Evolutionary conservation across 768 basidiomycete species (phyloP), one percentile per base, ranked within the genome.

Genomic region (Plicaturopsis crispa): DNA sequence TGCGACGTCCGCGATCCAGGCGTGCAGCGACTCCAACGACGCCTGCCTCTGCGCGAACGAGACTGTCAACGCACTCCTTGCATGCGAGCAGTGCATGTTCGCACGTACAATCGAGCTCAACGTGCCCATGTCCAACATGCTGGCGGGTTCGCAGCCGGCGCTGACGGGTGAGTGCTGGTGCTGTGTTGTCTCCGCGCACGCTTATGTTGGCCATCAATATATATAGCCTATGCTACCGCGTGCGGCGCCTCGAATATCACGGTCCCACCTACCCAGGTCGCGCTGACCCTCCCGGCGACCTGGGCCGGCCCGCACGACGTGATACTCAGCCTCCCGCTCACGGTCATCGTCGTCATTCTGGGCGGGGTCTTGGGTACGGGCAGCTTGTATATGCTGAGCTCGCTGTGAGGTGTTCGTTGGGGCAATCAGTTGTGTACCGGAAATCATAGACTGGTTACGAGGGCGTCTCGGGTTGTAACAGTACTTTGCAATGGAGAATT

Each of bases 21-120:
- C 49, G 17, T 84, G 83, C 56, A 53, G 54, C 13, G 52, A 63
- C 39, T 60, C 43, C 7, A 45, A 74, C 44, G 56, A 70, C 23
- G 42, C 45, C 14, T 86, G 84, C 53, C 64, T 83, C 18, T 87
- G 84, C 63, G 48, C 42, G 13, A 42, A 57, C 11, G 50, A 42
- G 6, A 70, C 70, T 3, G 64, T 75, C 22, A 40, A 53, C 1
- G 46, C 59, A 1, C 56, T 87, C 39, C 57, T 65, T 2, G 35
- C 49, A 23, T 83, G 83, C 59, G 71, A 87, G 54, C 74, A 78
- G 49, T 87, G 84, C 64, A 71, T 81, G 68, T 78, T 81, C 51
- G 53, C 57, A 30, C 60, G 61, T 40, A 59, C 84, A 19, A 69
- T 88, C 45, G 49, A 50, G 6, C 57, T 59, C 24, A 78, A 79